Base-by-base conservation (phyloP, 352 stramenopile species). In the Phytopythium sindhum region DNA sequence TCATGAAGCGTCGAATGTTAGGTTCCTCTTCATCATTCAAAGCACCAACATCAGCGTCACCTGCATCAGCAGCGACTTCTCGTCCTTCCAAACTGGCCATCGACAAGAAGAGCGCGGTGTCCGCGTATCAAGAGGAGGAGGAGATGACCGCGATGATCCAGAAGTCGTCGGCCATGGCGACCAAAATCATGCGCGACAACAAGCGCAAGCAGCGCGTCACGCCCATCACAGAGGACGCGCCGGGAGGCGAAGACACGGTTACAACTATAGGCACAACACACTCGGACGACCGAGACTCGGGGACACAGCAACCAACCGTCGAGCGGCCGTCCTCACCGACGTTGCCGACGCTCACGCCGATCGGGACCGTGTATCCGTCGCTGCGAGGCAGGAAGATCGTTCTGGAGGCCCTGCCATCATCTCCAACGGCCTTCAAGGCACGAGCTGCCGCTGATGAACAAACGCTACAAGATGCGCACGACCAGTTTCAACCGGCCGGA, bases 1-100 rank as follows among this genome's bases (percentile, higher is more conserved):
- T 47, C 8, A 80, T 90, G 67, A 71, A 68, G 10, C 67, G 73
- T 2, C 72, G 80, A 11, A 54, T 54, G 47, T 19, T 54, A 21
- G 26, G 24, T 4, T 17, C 23, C 5, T 11, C 47, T 3, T 54
- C 24, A 21, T 23, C 42, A 19, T 35, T 15, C 42, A 24, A 26
- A 26, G 42, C 7, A 11, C 2, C 33, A 14, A 11, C 3, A 14
- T 69, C 75, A 24, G 70, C 68, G 2, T 42, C 53, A 60, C 39
- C 3, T 57, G n/a, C 12, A 26, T 47, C 61, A 4, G 19, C 28
- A 42, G 15, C 28, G 10, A 1, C 29, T 26, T 24, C n/a, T 31
- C 31, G n/a, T 24, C 31, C 39, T 10, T 31, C 35, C 7, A 31
- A 29, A 6, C 26, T 59, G 0, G 31, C 14, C 12, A 23, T 9